Base-by-base conservation (phyloP, 2,329 filamentous ascomycete genomes). In the Nectriaceae sp. region DNA sequence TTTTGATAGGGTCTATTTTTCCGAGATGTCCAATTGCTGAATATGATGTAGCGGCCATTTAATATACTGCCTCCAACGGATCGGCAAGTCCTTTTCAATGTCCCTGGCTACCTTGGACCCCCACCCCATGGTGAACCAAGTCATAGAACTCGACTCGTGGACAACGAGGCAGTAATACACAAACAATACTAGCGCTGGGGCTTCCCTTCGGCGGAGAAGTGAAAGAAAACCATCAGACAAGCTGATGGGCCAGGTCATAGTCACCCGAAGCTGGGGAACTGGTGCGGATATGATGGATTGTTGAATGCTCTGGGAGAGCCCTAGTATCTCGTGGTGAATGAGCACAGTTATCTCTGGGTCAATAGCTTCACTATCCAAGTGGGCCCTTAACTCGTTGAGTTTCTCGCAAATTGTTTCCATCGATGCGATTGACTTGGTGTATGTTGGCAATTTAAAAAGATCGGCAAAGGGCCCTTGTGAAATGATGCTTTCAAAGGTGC, bases 401-500 rank as follows among this genome's bases (percentile, higher is more conserved):
- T 57, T 49, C 3, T 48, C 31, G 5, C 47, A 8, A 4, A 50
- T 29, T 0, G 47, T 42, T 8, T 20, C 13, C 4, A 59, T 44
- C 10, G 53, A 36, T 4, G 49, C 49, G 3, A 42, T 21, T 10
- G 52, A 42, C 1, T 38, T 21, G 5, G 8, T 24, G 5, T 29
- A 26, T 1, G 19, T 24, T 3, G 45, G 46, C 2, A 8, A 40
- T 2, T 50, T 1, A 18, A 60, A 60, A 4, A 60, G 11, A 2
- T 11, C 26, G 0, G 21, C 19, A 5, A 60, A 15, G 2, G 21
- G 37, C 5, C 56, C 54, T 2, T 22, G 18, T 2, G 41, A 40
- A 0, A 62, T 43, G 5, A 42, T 18, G 2, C 46, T 20, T 5
- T 64, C 54, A 3, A 53, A 66, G 3, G 60, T 58, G 18, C 56